Conservation (phyloP, 176 grass and related monocot genomes). For the Hyparrhenia diplandra region DNA sequence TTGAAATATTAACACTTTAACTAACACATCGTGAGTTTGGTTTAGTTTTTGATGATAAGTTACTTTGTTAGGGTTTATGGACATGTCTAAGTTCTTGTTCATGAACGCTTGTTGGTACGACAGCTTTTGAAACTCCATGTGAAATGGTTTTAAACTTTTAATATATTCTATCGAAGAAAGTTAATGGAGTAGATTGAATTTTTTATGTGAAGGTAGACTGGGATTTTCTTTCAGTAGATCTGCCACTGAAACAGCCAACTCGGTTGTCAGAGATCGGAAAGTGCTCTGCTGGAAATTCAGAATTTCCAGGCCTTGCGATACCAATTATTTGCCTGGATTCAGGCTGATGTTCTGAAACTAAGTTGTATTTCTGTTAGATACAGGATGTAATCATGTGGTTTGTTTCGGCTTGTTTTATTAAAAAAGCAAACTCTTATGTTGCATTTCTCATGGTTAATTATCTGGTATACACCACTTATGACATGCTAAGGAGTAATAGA, state of each 20-base stretch:
- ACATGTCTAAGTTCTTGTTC: too few species aligned
- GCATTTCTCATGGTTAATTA: background rate
- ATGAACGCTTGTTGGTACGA: background rate
- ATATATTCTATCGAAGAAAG: background rate
- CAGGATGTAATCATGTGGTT: background rate
- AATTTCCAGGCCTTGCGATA: background rate
- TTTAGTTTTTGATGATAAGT: background rate
- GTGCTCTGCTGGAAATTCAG: background rate
- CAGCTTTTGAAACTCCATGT: background rate
- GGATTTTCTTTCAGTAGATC: background rate
- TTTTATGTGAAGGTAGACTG: background rate
- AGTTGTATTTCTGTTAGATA: background rate
- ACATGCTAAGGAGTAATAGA: background rate
- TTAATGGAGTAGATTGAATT: background rate
- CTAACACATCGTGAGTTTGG: background rate
- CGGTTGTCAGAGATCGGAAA: background rate
- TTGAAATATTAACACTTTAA: background rate
- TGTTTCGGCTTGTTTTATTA: background rate
- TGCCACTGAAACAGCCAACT: background rate
- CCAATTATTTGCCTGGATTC: background rate
- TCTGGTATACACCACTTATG: too few species aligned
- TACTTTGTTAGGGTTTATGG: background rate
- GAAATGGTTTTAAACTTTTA: background rate
- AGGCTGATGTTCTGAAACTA: background rate
- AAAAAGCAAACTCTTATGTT: background rate